Evolutionary conservation across 495 filamentous ascomycete species (phyloP), one percentile per base, ranked within the genome.

Genomic region (Neurospora sp.): DNA sequence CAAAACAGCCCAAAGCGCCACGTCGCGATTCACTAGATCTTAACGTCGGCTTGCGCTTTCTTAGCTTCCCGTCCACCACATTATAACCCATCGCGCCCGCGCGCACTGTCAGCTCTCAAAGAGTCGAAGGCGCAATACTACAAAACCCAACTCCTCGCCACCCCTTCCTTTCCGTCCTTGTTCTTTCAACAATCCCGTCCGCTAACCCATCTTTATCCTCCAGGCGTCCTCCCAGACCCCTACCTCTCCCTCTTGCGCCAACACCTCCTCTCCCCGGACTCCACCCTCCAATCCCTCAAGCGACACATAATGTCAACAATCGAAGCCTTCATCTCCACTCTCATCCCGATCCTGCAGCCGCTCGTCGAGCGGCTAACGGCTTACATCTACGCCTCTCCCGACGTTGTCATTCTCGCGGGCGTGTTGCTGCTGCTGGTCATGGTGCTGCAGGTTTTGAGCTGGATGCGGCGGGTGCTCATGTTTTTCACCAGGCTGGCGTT

Each of bases 401-500:
- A 92, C 82, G 76, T 89, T 62, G 88, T 90, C 20, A 81, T 92
- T 72, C 77, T 90, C 6, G 78, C 87, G 42, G 81, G 92, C 16
- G 75, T 88, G 1, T 72, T 90, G 48, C 74, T 88, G 59, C 76
- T 94, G 40, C 78, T 93, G 73, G 42, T 80, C 23, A 70, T 93
- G 69, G 87, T 87, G 20, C 80, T 94, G 74, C 88, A 90, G 78
- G 77, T 94, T 71, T 81, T 96, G n/a, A 82, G 89, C 77, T 89
- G 90, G 79, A 81, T 91, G 37, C 88, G 88, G 69, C 86, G 91
- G 42, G 81, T 92, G 3, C 82, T 96, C 71, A 84, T 93, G 78
- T 95, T 88, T 80, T 93, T 92, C 89, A 85, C 92, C n/a, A 78
- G 83, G 48, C 77, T 95, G 69, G 85, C 83, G 7, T 77, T 91